Evolutionary conservation across 139 green algal species (phyloP).

Genomic region (Eudorina sp.): DNA sequence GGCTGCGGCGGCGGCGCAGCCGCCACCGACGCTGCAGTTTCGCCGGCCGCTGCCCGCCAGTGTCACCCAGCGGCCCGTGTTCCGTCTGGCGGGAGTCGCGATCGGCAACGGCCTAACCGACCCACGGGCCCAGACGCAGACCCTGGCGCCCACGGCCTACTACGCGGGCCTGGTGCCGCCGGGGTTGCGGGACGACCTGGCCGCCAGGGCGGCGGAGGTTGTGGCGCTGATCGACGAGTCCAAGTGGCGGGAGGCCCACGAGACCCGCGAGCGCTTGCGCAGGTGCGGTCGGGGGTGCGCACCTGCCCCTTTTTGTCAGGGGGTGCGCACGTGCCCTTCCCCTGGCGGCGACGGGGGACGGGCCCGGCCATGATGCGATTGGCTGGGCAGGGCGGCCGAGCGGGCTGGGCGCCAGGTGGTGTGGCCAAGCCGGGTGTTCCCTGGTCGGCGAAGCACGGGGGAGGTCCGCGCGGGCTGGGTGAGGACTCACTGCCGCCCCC

Average conservation of each 20-base stretch:
- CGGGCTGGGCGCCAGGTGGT: no score
- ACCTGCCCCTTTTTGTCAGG: no score
- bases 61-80: slow-evolving; percentile 14
- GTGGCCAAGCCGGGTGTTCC: no score
- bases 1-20: not conserved
- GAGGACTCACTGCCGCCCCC: no score
- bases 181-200: slow-evolving; percentile 49
- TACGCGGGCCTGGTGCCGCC: slow-evolving; percentile 70
- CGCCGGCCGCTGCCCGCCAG: slow-evolving; percentile 3
- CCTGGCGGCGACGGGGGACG: no score
- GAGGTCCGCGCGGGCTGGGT: no score
- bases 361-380: no score
- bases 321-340: no score
- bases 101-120: slow-evolving; percentile 71
- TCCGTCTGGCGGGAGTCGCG: slow-evolving; percentile 28
- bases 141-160: slow-evolving; percentile 64
- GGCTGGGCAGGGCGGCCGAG: no score
- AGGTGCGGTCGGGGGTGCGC: slow-evolving; percentile 26
- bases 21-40: not conserved
- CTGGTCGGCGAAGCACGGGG: no score
- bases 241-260: slow-evolving; percentile 66
- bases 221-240: slow-evolving; percentile 49
- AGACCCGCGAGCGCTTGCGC: slow-evolving; percentile 54
- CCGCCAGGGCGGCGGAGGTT: slow-evolving; percentile 17
- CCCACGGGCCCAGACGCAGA: slow-evolving; percentile 68